These are phyloP conservation scores for Metarhizium sp. DNA, from an alignment of 2,329 filamentous ascomycete species.

Conservation along the genomic window DNA sequence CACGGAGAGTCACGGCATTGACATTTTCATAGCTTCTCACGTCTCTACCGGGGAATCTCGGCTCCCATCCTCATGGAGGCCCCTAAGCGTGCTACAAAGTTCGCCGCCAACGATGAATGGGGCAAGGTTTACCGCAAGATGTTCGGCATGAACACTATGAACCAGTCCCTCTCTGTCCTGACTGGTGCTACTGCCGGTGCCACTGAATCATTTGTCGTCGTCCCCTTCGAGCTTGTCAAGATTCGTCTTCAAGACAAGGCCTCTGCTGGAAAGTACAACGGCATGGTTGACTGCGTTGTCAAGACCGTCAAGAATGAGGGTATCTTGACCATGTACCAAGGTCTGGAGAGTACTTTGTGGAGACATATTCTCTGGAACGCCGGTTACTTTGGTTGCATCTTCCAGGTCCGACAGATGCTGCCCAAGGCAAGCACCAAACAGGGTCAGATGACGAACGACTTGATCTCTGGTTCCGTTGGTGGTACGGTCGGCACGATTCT, in stretches of 20 bases:
- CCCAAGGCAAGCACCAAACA: slow-evolving; percentile 74
- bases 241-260: slow-evolving; percentile 95
- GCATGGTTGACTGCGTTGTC: slow-evolving; percentile 68
- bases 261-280: slow-evolving; percentile 78
- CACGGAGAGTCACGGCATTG: slow-evolving; percentile 12
- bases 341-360: slow-evolving; percentile 94
- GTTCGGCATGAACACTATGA: slow-evolving; percentile 83
- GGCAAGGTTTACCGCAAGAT: slow-evolving; percentile 83
- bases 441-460: slow-evolving; percentile 74
- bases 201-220: slow-evolving; percentile 92
- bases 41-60: slow-evolving; percentile 89
- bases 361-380: slow-evolving; percentile 85
- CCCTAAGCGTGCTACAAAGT: slow-evolving; percentile 89
- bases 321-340: slow-evolving; percentile 84
- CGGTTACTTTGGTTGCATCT: slow-evolving; percentile 97
- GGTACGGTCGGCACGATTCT: slow-evolving; percentile 82
- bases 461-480: slow-evolving; percentile 78
- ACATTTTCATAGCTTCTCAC: slow-evolving; percentile 53
- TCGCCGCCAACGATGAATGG: slow-evolving; percentile 98
- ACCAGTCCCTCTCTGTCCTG: slow-evolving; percentile 79
- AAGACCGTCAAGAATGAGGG: slow-evolving; percentile 84
- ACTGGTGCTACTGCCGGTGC: slow-evolving; percentile 93
- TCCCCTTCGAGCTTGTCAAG: slow-evolving; percentile 97
- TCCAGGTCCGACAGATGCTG: slow-evolving; percentile 82
- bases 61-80: slow-evolving; percentile 98